These are phyloP conservation scores for Voacanga thouarsii DNA, from an alignment of 257 asterid genomes.

Conservation along the genomic window DNA sequence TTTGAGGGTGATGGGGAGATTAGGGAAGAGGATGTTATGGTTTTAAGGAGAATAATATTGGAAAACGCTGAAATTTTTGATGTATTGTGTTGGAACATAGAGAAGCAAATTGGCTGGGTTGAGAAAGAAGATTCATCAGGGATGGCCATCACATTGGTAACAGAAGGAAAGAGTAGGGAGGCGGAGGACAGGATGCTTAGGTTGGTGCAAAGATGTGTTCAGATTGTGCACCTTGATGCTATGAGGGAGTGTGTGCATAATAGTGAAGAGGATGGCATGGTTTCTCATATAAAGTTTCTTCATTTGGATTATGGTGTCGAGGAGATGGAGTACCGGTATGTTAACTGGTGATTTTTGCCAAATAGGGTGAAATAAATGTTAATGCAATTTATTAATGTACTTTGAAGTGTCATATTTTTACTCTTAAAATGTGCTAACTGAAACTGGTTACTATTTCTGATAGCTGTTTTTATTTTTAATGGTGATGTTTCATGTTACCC, in stretches of 20 bases:
- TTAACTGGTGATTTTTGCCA: conserved; percentile 11
- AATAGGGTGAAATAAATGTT: background rate
- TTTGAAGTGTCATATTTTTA: background rate
- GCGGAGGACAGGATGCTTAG: conserved; percentile 57
- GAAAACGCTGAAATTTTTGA: conserved; percentile 63
- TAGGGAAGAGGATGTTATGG: conserved; percentile 58
- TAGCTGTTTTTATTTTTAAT: background rate
- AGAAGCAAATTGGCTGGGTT: conserved; percentile 52
- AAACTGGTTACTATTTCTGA: background rate
- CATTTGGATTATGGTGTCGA: conserved; percentile 63
- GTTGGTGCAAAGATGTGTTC: conserved; percentile 67
- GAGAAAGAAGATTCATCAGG: conserved; percentile 45
- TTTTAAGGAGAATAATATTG: conserved; percentile 51
- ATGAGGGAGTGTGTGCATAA: conserved; percentile 59
- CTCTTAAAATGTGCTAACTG: background rate
- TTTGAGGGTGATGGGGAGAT: conserved; percentile 24
- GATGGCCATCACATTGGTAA: conserved; percentile 57
- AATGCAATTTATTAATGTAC: background rate
- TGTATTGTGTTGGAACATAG: conserved; percentile 68
- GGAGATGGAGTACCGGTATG: conserved; percentile 82
- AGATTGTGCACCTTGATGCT: conserved; percentile 68
- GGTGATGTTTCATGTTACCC: background rate
- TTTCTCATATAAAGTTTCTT: conserved; percentile 72
- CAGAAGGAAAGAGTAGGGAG: conserved; percentile 38
- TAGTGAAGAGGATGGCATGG: conserved; percentile 56